Evolutionary conservation across 2,329 filamentous ascomycete genomes (phyloP).

Genomic region (Claviceps digitariae): DNA sequence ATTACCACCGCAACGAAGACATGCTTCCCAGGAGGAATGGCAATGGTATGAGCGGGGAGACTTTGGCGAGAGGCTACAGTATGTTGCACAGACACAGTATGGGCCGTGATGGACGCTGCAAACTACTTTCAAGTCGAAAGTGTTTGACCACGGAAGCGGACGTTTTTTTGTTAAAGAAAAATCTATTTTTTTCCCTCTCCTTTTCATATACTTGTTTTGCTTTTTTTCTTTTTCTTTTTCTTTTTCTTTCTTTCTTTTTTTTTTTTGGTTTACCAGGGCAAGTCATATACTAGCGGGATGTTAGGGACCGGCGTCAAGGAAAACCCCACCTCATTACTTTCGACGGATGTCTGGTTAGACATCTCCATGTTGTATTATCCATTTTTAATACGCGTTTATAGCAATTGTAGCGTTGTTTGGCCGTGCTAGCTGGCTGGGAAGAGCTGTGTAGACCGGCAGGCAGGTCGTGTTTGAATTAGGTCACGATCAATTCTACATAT

Average conservation of each 20-base stretch:
- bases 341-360: not conserved
- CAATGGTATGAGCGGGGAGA: conserved; percentile 23
- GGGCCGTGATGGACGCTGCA: conserved; percentile 11
- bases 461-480: not conserved
- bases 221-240: not conserved
- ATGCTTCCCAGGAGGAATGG: conserved; percentile 15
- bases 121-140: not conserved
- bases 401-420: not conserved
- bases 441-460: not conserved
- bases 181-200: too few species aligned
- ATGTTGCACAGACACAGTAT: conserved; percentile 17
- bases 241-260: not conserved
- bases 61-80: conserved; percentile 14
- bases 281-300: not conserved
- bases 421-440: not conserved
- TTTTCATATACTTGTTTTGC: too few species aligned
- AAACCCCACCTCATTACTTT: not conserved
- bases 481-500: not conserved
- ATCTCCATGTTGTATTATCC: not conserved
- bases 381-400: not conserved
- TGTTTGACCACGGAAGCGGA: not conserved
- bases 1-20: not conserved
- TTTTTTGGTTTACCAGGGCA: not conserved
- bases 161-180: too few species aligned
- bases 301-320: not conserved